Base-by-base conservation (phyloP, 1,139 yeast genomes). In the Geotrichum phurueaensis region DNA sequence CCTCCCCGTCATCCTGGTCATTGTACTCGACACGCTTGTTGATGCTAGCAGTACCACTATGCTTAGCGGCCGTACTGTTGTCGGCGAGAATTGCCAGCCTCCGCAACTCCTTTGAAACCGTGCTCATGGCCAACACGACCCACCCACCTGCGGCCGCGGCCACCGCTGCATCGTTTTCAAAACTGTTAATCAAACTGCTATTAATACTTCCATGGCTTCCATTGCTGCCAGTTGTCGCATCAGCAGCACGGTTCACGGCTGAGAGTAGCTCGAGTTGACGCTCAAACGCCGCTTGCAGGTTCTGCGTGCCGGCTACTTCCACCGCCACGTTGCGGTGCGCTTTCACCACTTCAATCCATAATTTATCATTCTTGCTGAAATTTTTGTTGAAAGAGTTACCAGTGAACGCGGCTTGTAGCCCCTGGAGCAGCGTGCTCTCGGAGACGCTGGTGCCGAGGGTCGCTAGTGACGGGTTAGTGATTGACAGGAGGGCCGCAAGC, bases 111-210 rank as follows among this genome's bases (percentile, higher is more conserved):
- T 78, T 77, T 36, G 87, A 79, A 6, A 83, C 77, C 22, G 76
- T 74, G 69, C 81, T 81, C 63, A 89, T 71, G 10, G 47, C 47
- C 47, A 39, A 10, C 47, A 39, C 47, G 10, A 39, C 47, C 47
- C 47, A 39, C 7, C 47, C 47, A n/a, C 47, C 47, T 3, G 47
- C 47, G 10, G 47, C 3, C 78, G 73, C 22, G 89, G 85, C 64
- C 87, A 75, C 50, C 81, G 83, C 20, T 75, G 75, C 62, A 86
- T 81, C 4, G 84, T 82, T 45, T 77, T 80, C 54, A 91, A 75
- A 1, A 92, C 97, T 70, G 86, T 85, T 62, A 89, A 84, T 85
- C 86, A 20, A 96, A 89, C 74, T 9, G 78, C 71, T 72, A 76
- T 62, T 0, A 77, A 71, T 3, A 85, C 82, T 60, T 76, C 81